A percentile compares a stretch with the other conserved stretches of the same genome.
These are phyloP conservation scores for Cladosporium oxysporum DNA, from an alignment of 2,329 filamentous ascomycete species.

Conservation along the genomic window DNA sequence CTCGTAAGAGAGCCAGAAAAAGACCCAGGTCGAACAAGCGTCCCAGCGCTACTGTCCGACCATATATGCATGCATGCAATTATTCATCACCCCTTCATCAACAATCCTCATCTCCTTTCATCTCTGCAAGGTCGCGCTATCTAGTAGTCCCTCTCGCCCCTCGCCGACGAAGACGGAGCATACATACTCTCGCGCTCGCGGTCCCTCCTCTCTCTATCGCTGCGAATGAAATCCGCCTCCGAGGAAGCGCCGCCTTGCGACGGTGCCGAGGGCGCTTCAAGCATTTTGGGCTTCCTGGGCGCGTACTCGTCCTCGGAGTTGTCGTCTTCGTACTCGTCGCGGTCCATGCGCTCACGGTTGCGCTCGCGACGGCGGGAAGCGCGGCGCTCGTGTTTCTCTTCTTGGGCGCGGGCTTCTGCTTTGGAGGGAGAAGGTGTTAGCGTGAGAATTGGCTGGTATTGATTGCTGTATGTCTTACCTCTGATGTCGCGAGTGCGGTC, in stretches of 20 bases:
- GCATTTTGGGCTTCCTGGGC: constrained; percentile 35
- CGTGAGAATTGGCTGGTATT: constrained; percentile 1
- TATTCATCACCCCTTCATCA: no score
- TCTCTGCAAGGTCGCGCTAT: no score
- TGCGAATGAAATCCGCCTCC: constrained; percentile 33
- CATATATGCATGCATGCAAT: neutral
- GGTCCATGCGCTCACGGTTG: constrained; percentile 32
- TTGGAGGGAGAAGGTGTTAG: constrained; percentile 3
- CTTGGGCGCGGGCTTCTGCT: constrained; percentile 25
- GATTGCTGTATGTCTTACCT: constrained; percentile 42
- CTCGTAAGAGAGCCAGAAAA: neutral
- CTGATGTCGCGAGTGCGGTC: constrained; percentile 77
- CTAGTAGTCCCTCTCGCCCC: neutral
- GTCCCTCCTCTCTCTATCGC: constrained; percentile 31
- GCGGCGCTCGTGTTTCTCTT: constrained; percentile 33
- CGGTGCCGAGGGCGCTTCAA: constrained; percentile 33
- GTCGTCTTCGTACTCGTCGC: constrained; percentile 38
- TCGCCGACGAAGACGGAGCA: neutral
- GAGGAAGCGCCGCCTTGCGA: constrained; percentile 20
- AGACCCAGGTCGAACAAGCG: neutral
- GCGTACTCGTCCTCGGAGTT: constrained; percentile 39
- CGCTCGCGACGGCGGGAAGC: constrained; percentile 28
- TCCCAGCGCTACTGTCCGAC: neutral
- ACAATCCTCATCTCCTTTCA: neutral
- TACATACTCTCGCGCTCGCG: constrained; percentile 30